phyloP scores from a whole-genome alignment of 768 basidiomycete genomes.

The Suillus paluster region DNA sequence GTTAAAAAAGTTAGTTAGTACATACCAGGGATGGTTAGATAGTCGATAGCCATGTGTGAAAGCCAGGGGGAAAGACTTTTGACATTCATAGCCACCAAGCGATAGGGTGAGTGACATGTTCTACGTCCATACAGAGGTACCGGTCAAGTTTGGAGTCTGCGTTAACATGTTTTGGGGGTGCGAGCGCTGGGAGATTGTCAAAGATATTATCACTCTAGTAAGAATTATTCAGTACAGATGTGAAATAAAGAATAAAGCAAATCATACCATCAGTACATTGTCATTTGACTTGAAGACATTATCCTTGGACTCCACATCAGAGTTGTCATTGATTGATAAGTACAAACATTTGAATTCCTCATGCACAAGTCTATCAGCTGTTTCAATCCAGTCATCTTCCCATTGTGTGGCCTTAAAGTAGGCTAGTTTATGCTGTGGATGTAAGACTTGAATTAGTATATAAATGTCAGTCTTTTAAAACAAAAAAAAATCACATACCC shows the following conservation, averaged over 20 bases:
- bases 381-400: slow-evolving; percentile 30
- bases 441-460: slow-evolving; percentile 28
- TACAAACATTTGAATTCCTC: slow-evolving; percentile 21
- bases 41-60: slow-evolving; percentile 39
- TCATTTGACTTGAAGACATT: no score
- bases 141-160: no score
- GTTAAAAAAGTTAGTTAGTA: slow-evolving; percentile 25
- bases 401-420: slow-evolving; percentile 32
- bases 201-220: no score
- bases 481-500: no score
- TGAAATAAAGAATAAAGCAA: no score
- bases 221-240: no score
- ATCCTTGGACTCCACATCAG: no score
- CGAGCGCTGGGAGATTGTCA: no score
- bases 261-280: no score
- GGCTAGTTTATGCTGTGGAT: slow-evolving; percentile 29
- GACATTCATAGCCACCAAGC: no score
- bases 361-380: slow-evolving; percentile 24
- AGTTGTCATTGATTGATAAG: background rate
- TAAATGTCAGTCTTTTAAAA: background rate
- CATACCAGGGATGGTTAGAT: slow-evolving; percentile 37
- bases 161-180: slow-evolving; percentile 31
- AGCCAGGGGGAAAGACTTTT: slow-evolving; percentile 35
- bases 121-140: no score
- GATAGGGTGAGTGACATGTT: no score